Conservation (phyloP, 768 basidiomycete species). For the Boletus sp. region DNA sequence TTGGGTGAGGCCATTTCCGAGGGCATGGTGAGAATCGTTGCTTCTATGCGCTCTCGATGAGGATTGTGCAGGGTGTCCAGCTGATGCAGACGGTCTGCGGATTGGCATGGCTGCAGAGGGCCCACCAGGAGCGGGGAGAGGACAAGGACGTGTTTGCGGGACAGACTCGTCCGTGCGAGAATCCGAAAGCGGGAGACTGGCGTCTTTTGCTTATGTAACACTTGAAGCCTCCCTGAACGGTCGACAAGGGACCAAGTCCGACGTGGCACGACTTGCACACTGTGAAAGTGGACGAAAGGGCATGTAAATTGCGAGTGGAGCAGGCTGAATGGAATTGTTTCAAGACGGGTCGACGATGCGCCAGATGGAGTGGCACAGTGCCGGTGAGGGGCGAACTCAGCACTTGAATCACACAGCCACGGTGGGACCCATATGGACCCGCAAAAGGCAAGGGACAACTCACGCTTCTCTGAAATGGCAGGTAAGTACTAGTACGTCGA, state of each 20-base stretch:
- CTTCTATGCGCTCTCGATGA: conserved; percentile 55
- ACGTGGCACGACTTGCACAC: background rate
- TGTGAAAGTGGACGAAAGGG: background rate
- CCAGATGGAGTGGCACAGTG: background rate
- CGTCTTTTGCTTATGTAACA: conserved; percentile 23
- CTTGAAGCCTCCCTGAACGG: background rate
- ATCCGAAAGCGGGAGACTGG: conserved; percentile 3
- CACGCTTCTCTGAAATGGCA: background rate
- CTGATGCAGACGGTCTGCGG: conserved; percentile 61
- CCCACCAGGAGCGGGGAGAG: conserved; percentile 19
- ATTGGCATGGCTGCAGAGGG: conserved; percentile 39
- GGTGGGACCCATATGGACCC: conserved; percentile 39
- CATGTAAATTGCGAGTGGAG: background rate
- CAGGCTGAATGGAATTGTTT: background rate
- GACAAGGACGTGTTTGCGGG: conserved; percentile 7
- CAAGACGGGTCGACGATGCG: background rate
- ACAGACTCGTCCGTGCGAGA: conserved; percentile 22
- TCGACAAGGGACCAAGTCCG: background rate
- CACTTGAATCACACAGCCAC: conserved; percentile 34
- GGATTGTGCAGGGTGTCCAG: conserved; percentile 36
- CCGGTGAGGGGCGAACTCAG: background rate
- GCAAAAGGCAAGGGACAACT: conserved; percentile 31
- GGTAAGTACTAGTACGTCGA: conserved; percentile 13
- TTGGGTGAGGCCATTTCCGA: conserved; percentile 31
- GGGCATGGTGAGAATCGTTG: conserved; percentile 56